A percentile compares a stretch with the other conserved stretches of the same genome.
phyloP scores from a whole-genome alignment of 805 yeast genomes.

The Starmerella vaccinii region DNA sequence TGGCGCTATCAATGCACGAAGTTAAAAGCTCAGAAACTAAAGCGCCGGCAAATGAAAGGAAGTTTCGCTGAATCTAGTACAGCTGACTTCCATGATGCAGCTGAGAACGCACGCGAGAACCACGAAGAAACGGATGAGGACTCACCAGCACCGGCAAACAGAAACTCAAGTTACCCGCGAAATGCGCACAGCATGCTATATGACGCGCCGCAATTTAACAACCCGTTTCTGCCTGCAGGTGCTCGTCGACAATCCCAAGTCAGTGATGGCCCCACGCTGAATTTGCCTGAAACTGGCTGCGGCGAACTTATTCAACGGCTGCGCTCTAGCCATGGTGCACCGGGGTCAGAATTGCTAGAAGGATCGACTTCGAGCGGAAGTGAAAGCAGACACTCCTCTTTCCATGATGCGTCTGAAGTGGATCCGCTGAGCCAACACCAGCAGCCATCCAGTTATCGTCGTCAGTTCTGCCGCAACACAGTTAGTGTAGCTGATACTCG shows the following conservation, averaged over 20 bases:
- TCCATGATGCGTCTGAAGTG: neutral
- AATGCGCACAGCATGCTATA: too few relatives aligned
- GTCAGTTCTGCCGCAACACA: slow-evolving; percentile 17
- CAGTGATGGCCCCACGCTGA: slow-evolving; percentile 14
- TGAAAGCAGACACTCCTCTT: neutral
- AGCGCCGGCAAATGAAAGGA: slow-evolving; percentile 3
- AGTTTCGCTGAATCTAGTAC: neutral
- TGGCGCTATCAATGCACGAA: slow-evolving; percentile 17
- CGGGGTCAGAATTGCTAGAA: neutral
- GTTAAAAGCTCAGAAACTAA: slow-evolving; percentile 8
- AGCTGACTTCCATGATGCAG: neutral
- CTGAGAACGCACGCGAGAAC: neutral
- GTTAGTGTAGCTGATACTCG: slow-evolving; percentile 16
- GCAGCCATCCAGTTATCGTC: slow-evolving; percentile 1
- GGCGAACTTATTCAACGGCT: slow-evolving; percentile 22
- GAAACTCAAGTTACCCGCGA: neutral
- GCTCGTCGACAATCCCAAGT: neutral
- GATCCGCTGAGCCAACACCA: slow-evolving; percentile 4
- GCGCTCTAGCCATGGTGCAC: slow-evolving; percentile 17
- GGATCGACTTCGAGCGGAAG: slow-evolving; percentile 1
- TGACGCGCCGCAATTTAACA: neutral
- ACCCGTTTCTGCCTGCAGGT: slow-evolving; percentile 1
- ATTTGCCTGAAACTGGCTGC: slow-evolving; percentile 10
- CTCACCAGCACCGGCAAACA: neutral
- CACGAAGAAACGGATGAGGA: neutral